A percentile compares a stretch with the other conserved stretches of the same genome.
Evolutionary conservation across 768 basidiomycete genomes (phyloP).

Genomic region (Kwoniella sp.): DNA sequence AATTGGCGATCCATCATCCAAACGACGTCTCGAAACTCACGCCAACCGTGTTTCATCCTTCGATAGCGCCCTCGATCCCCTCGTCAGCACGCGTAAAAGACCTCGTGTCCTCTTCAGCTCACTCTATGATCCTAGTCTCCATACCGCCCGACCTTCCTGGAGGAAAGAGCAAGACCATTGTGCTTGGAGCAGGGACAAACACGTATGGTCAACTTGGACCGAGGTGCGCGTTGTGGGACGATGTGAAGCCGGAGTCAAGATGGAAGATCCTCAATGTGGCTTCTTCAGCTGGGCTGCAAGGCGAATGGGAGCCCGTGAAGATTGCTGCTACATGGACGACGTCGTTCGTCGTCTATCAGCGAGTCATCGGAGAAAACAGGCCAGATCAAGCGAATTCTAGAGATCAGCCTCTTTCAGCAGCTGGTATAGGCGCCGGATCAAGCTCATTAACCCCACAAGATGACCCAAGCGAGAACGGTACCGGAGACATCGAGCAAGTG

Average conservation of each 20-base stretch:
- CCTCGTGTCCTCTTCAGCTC: slow-evolving; percentile 75
- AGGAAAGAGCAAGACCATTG: slow-evolving; percentile 32
- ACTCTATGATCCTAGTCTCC: slow-evolving; percentile 70
- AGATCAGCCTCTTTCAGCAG: background rate
- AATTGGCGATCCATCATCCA: slow-evolving; percentile 42
- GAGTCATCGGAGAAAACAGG: background rate
- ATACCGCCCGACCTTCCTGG: slow-evolving; percentile 37
- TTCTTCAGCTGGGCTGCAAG: slow-evolving; percentile 10
- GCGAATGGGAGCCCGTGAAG: slow-evolving; percentile 60
- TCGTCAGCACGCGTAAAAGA: slow-evolving; percentile 56
- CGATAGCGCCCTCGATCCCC: background rate
- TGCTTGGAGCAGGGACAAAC: slow-evolving; percentile 80
- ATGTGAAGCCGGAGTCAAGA: slow-evolving; percentile 58
- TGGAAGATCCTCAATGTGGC: slow-evolving; percentile 51
- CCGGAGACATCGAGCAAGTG: slow-evolving; percentile 59
- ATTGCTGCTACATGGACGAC: slow-evolving; percentile 83
- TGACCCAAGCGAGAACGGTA: background rate
- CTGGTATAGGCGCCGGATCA: background rate
- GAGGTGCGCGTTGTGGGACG: slow-evolving; percentile 51
- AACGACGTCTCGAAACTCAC: slow-evolving; percentile 40
- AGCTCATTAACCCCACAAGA: background rate
- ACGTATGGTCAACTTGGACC: slow-evolving; percentile 71
- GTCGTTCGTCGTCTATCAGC: slow-evolving; percentile 69
- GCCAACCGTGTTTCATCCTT: slow-evolving; percentile 31
- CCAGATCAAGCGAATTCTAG: background rate